Percentiles rank a stretch among this genome's conserved stretches.
phyloP scores from a whole-genome alignment of 2,329 filamentous ascomycete species.

The Bipolaris gigantea region DNA sequence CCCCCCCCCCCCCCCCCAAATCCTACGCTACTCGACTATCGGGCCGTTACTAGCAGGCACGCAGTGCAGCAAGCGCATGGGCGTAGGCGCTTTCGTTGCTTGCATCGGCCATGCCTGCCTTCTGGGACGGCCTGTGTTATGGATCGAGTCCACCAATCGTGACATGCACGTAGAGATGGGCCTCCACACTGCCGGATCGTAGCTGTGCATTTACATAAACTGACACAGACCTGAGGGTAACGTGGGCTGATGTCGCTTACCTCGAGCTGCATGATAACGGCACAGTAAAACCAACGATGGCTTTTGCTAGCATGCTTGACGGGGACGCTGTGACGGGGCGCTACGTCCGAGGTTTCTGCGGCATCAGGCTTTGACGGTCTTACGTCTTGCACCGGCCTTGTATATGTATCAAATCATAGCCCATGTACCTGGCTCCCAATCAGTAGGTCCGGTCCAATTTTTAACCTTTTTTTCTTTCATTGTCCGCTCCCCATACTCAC shows the following conservation, averaged over 20 bases:
- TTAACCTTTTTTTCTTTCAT: neutral
- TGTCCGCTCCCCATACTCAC: neutral
- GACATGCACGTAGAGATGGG: neutral
- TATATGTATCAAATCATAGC: slow-evolving; percentile 10
- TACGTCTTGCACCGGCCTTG: neutral
- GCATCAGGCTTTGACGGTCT: neutral
- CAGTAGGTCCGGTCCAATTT: slow-evolving; percentile 2
- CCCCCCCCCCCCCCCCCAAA: too few species aligned
- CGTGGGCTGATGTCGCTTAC: slow-evolving; percentile 7
- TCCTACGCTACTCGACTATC: slow-evolving; percentile 3
- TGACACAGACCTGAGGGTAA: neutral
- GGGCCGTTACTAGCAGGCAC: slow-evolving; percentile 2
- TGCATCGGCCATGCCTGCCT: slow-evolving; percentile 6
- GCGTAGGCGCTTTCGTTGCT: neutral
- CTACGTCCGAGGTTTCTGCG: slow-evolving; percentile 2
- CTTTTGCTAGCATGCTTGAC: slow-evolving; percentile 2
- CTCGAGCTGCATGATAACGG: slow-evolving; percentile 11
- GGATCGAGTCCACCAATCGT: neutral
- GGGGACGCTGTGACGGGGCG: neutral
- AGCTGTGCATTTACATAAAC: neutral
- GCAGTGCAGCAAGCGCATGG: slow-evolving; percentile 1
- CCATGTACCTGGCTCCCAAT: neutral
- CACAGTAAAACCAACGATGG: slow-evolving; percentile 7
- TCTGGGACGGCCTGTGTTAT: slow-evolving; percentile 1
- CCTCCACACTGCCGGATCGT: neutral